A percentile compares a stretch with the other conserved stretches of the same genome.
Evolutionary conservation across 768 basidiomycete genomes (phyloP).

Genomic region (Phylloporus arenicola): DNA sequence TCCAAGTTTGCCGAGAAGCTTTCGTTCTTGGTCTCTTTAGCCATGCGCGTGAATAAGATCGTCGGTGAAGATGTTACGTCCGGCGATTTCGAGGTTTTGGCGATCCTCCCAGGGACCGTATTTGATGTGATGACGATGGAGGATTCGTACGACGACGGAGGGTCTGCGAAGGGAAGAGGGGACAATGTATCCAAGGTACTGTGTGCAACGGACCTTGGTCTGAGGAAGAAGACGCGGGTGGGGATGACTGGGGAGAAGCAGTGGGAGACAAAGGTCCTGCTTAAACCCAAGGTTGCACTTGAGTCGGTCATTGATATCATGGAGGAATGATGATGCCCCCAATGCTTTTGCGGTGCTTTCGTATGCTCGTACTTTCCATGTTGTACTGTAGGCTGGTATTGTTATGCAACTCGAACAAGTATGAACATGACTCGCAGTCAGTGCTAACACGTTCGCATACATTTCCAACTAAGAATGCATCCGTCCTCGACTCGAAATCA

Average conservation of each 20-base stretch:
- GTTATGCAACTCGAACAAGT: too few relatives aligned
- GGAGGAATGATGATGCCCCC: constrained; percentile 21
- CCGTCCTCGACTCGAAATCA: too few relatives aligned
- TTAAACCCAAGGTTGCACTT: constrained; percentile 37
- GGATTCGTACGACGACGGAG: constrained; percentile 29
- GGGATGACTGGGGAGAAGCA: constrained; percentile 23
- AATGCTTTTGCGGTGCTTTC: too few relatives aligned
- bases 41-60: constrained; percentile 43
- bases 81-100: constrained; percentile 29
- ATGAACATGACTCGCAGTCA: too few relatives aligned
- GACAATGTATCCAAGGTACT: constrained; percentile 20
- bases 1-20: constrained; percentile 42
- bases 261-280: constrained; percentile 30
- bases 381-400: too few relatives aligned
- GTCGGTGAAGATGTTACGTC: constrained; percentile 29
- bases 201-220: constrained; percentile 35
- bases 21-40: constrained; percentile 37
- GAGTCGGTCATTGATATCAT: constrained; percentile 33
- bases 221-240: constrained; percentile 27
- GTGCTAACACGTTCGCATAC: too few relatives aligned
- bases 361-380: too few relatives aligned
- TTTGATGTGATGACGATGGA: constrained; percentile 28
- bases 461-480: too few relatives aligned
- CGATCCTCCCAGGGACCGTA: constrained; percentile 18
- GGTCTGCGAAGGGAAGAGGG: constrained; percentile 4